Conservation (phyloP, 1,284 basidiomycete species). For the Tremellales sp. region DNA sequence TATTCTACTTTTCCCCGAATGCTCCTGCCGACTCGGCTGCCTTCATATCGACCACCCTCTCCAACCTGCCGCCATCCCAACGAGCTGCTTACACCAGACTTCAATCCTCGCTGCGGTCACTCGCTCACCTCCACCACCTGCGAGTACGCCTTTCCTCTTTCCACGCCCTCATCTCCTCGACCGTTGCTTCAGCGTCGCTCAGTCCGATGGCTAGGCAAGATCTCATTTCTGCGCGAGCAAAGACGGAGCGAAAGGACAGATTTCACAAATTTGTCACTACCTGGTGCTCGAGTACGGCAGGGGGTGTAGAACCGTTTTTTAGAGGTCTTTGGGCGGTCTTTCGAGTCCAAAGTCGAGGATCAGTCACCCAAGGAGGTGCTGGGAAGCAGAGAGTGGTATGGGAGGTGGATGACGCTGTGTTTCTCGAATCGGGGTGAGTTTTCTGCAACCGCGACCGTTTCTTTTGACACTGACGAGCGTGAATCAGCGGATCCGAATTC, state of each 20-base stretch:
- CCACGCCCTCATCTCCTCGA: conserved; percentile 40
- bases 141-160: conserved; percentile 39
- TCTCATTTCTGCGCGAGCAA: conserved; percentile 18
- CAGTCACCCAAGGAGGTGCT: conserved; percentile 24
- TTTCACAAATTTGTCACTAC: conserved; percentile 29
- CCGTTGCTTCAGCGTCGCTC: conserved; percentile 30
- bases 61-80: conserved; percentile 34
- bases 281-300: conserved; percentile 32
- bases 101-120: conserved; percentile 36
- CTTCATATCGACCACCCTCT: conserved; percentile 37
- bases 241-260: conserved; percentile 30
- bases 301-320: conserved; percentile 45
- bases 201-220: conserved; percentile 29
- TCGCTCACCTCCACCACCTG: conserved; percentile 43
- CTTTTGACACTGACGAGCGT: no score
- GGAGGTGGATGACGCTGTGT: conserved; percentile 48
- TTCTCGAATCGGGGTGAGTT: conserved; percentile 44
- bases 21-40: conserved; percentile 28
- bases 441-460: background rate
- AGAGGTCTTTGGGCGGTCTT: conserved; percentile 35
- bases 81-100: conserved; percentile 41
- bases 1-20: conserved; percentile 33
- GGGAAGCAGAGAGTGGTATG: conserved; percentile 36
- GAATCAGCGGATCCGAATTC: conserved; percentile 38
- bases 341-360: conserved; percentile 35